Evolutionary conservation across 306 rosid species (phyloP).

Genomic region (Pterocarpus santalinus): DNA sequence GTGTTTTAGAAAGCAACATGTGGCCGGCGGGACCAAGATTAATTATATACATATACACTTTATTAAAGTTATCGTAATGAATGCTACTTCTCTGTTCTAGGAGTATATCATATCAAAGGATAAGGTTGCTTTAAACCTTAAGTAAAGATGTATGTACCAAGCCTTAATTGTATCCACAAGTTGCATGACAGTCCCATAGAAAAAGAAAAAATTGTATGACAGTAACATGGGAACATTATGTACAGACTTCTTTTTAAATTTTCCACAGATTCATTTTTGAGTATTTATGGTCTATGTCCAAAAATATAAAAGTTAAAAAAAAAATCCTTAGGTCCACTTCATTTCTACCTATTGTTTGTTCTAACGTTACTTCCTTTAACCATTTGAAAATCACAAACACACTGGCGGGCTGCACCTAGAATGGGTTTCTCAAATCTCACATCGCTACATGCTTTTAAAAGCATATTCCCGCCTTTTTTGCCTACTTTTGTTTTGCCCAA

Average conservation of each 20-base stretch:
- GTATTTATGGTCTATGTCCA: not conserved
- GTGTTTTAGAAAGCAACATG: not conserved
- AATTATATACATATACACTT: too few relatives aligned
- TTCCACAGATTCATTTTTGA: not conserved
- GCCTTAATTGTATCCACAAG: not conserved
- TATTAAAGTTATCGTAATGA: too few relatives aligned
- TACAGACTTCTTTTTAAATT: not conserved
- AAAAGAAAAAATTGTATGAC: not conserved
- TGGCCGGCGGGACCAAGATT: not conserved
- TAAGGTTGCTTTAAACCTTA: not conserved
- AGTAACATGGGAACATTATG: not conserved
- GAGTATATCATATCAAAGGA: not conserved
- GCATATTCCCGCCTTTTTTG: too few relatives aligned
- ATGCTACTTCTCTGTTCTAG: too few relatives aligned
- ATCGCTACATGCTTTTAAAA: not conserved
- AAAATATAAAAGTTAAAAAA: not conserved
- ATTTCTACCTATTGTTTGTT: not conserved
- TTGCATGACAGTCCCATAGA: not conserved
- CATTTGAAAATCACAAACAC: not conserved
- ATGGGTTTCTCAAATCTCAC: not conserved
- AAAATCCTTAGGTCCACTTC: not conserved
- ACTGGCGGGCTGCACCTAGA: not conserved
- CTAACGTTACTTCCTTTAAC: not conserved
- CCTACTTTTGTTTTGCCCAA: too few relatives aligned
- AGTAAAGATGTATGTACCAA: not conserved